Percentiles rank a stretch among this genome's conserved stretches.
Conservation (phyloP, 2,329 filamentous ascomycete species). For the Exserohilum rostratum region DNA sequence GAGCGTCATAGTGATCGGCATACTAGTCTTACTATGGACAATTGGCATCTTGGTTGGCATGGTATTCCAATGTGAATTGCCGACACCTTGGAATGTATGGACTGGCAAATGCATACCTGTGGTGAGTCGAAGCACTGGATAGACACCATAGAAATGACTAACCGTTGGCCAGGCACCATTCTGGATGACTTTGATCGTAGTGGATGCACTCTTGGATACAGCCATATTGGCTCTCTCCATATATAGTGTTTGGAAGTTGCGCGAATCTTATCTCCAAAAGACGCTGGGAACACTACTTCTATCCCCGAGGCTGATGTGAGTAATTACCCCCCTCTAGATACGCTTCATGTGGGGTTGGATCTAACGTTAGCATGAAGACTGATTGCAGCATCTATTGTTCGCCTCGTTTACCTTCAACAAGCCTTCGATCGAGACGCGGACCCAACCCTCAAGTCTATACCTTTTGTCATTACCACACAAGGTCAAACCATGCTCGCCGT, state of each 20-base stretch:
- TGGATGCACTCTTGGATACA: constrained; percentile 29
- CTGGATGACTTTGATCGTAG: constrained; percentile 26
- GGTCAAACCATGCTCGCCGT: constrained; percentile 29
- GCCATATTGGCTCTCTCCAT: constrained; percentile 23
- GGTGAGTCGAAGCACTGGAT: constrained; percentile 13
- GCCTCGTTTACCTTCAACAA: constrained; percentile 27
- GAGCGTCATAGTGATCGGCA: constrained; percentile 15
- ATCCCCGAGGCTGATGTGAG: constrained; percentile 30
- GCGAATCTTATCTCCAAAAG: constrained; percentile 23
- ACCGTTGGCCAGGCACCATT: constrained; percentile 15
- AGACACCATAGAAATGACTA: neutral
- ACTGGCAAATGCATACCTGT: constrained; percentile 30
- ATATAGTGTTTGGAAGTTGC: constrained; percentile 25
- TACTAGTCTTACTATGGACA: constrained; percentile 26
- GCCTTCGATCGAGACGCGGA: constrained; percentile 16
- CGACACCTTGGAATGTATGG: constrained; percentile 32
- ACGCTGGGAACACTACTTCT: constrained; percentile 24
- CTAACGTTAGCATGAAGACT: constrained; percentile 21
- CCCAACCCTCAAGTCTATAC: constrained; percentile 26
- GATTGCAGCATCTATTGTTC: constrained; percentile 26
- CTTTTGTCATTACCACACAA: constrained; percentile 32
- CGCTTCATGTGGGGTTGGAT: too few species aligned
- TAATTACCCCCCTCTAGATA: neutral
- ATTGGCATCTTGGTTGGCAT: constrained; percentile 24
- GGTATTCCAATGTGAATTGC: constrained; percentile 33